Conservation (phyloP, 2,329 filamentous ascomycete species). For the Stachybotrys elegans region DNA sequence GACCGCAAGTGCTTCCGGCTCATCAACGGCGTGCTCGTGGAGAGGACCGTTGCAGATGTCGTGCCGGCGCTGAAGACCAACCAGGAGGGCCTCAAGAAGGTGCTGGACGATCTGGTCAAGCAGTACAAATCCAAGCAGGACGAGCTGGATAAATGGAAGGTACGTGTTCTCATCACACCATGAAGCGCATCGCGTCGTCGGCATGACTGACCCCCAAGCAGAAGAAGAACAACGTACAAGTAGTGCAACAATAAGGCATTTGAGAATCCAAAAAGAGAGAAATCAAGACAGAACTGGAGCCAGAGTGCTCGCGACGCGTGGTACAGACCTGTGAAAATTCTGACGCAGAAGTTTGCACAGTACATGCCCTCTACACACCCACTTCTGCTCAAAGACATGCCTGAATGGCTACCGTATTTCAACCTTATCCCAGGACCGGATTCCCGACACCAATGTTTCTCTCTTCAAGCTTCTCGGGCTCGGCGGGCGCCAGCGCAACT, state of each 20-base stretch:
- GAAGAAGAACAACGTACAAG: slow-evolving; percentile 88
- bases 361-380: too few relatives aligned
- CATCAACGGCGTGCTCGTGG: slow-evolving; percentile 94
- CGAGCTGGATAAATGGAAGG: slow-evolving; percentile 98
- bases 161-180: slow-evolving; percentile 34
- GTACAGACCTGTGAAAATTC: too few relatives aligned
- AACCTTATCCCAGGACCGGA: too few relatives aligned
- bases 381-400: too few relatives aligned
- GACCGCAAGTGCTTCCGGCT: slow-evolving; percentile 98
- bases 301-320: too few relatives aligned
- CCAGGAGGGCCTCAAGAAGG: slow-evolving; percentile 87
- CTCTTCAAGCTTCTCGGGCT: too few relatives aligned
- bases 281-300: too few relatives aligned
- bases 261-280: too few relatives aligned
- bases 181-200: slow-evolving; percentile 1
- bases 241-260: slow-evolving; percentile 73
- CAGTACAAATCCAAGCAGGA: slow-evolving; percentile 94
- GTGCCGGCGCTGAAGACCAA: slow-evolving; percentile 89
- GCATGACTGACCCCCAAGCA: slow-evolving; percentile 27
- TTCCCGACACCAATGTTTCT: too few relatives aligned
- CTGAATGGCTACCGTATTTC: too few relatives aligned
- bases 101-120: slow-evolving; percentile 90
- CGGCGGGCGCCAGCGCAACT: too few relatives aligned
- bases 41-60: slow-evolving; percentile 90
- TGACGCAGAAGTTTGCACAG: too few relatives aligned